Base-by-base conservation (phyloP, 371 early-diverging fungal species). In the Dichotomocladium elegans region DNA sequence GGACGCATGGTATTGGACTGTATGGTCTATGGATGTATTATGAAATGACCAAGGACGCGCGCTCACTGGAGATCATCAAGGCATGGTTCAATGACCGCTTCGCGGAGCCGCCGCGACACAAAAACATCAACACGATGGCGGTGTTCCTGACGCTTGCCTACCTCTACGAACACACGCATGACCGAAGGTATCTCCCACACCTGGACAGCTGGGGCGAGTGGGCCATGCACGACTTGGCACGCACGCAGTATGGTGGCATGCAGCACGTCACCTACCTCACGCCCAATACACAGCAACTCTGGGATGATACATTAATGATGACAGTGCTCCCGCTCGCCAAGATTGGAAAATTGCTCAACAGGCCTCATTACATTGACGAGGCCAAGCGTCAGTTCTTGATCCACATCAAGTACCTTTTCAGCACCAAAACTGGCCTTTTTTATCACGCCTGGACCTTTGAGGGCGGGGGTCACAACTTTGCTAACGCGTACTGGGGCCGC, bases 281-380 rank as follows among this genome's bases (percentile, higher is more conserved):
- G 7, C 44, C 53, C n/a, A 58, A 62, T 26, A 46, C 43, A 3
- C 58, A 58, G 21, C 63, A 62, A 24, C 44, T 62, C 11, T 62
- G 63, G 63, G 63, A 62, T 22, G 63, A 62, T 26, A 62, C 63
- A 3, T 34, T 62, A 19, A 62, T 62, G 63, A 62, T 62, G 63
- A 62, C 63, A 3, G 63, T 62, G 8, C 35, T 62, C 17, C 63
- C 63, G 1, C 31, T 62, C 25, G 63, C 63, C 24, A 62, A 62
- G 46, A 58, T 62, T 27, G 63, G 63, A 2, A 53, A 58, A 21
- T 22, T 62, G 14, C 26, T 58, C 6, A 54, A 62, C 34, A 41
- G 63, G 10, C 54, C 58, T 15, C 54, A 62, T 4, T 62, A 62
- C 44, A 27, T 62, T 2, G 63, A 62, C n/a, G 63, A 58, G 22